Evolutionary conservation across 257 asterid genomes (phyloP), one percentile per base, ranked within the genome.

Genomic region (Thymus mandschuricus): DNA sequence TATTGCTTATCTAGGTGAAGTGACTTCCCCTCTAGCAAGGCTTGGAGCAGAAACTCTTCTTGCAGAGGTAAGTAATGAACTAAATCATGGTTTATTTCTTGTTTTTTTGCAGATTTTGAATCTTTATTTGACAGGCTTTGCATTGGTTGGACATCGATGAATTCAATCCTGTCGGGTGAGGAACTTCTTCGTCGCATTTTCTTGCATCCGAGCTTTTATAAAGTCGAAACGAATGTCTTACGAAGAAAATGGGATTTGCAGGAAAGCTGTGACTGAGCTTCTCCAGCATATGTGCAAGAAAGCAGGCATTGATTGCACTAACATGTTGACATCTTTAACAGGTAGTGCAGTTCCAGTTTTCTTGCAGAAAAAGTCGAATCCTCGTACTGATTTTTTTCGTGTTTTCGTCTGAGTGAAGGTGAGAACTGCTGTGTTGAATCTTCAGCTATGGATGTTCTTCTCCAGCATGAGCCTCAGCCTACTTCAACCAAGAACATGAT

Each of bases 401-500:
- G 46, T 50, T 21, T 15, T 46, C 40, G 59, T 55, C 13, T 15
- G 48, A 67, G 48, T 68, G 54, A 38, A 83, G 85, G 85, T 1
- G 10, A 72, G 1, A 83, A 83, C 59, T 83, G 87, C 73, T 83
- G 83, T 60, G 30, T 83, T 68, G 75, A 80, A 56, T 71, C 76
- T 35, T 78, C 80, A 31, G 44, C 56, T 40, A 28, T 65, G 4
- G 55, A 4, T 38, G 71, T 48, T 61, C 73, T 82, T 10, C 80
- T 75, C 45, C 52, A 70, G 55, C 74, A 83, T 54, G 85, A 78
- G 66, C 85, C 81, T 49, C 83, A 83, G 46, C 73, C 87, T n/a
- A 80, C 85, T 43, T 71, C 87, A 29, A 85, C 84, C 31, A 82
- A 80, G 79, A 85, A 80, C 78, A 68, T 84, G 83, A 69, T 84